Percentiles rank a stretch among this genome's conserved stretches.
These are phyloP conservation scores for Draba incana DNA, from an alignment of 345 rosid species.

Conservation along the genomic window DNA sequence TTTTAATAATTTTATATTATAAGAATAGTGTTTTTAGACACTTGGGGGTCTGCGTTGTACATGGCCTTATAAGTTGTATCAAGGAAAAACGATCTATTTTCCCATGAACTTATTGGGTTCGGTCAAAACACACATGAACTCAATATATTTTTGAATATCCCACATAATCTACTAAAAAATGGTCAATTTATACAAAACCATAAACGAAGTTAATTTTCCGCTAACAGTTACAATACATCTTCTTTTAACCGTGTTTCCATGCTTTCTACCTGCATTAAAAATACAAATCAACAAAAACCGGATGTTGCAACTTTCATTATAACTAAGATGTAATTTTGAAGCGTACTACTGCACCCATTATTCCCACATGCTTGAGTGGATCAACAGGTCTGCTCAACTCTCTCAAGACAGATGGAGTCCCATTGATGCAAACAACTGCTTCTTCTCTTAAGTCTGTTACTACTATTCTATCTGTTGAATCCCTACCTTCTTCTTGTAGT, in stretches of 20 bases:
- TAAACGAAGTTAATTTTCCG: too few species aligned
- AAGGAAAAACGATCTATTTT: too few species aligned
- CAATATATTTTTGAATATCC: too few species aligned
- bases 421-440: constrained; percentile 90
- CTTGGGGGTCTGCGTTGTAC: too few species aligned
- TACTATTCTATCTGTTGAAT: constrained; percentile 58
- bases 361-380: constrained; percentile 90
- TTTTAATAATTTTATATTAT: too few species aligned
- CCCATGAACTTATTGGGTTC: too few species aligned
- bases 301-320: constrained; percentile 12
- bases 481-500: constrained; percentile 54
- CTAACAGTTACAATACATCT: constrained; percentile 53
- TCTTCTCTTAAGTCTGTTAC: constrained; percentile 95
- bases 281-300: constrained; percentile 19
- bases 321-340: not conserved
- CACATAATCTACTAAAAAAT: too few species aligned
- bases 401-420: constrained; percentile 87
- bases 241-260: constrained; percentile 89
- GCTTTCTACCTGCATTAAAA: constrained; percentile 71
- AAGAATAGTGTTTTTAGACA: too few species aligned
- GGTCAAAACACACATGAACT: too few species aligned
- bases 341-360: constrained; percentile 80
- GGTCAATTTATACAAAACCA: too few species aligned
- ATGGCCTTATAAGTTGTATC: too few species aligned
- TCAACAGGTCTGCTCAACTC: constrained; percentile 91